Evolutionary conservation across 345 rosid species (phyloP), one percentile per base, ranked within the genome.

Genomic region (Rhizophora apiculata): DNA sequence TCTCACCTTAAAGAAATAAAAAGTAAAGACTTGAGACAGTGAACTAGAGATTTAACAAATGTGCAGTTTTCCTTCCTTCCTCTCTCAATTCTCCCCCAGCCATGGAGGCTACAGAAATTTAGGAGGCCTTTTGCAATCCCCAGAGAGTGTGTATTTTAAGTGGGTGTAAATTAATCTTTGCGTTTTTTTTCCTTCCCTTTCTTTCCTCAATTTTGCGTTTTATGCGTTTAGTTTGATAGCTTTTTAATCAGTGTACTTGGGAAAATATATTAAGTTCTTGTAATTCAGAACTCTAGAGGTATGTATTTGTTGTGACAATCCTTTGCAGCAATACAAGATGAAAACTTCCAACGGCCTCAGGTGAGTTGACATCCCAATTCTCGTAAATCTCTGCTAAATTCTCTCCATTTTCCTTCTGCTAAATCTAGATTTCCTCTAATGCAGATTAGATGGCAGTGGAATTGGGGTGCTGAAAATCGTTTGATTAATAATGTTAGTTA

Each of bases 91-190:
- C 16, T 26, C 49, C 31, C 74, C 60, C 64, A 64, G 29, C 21
- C 79, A 75, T 80, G 85, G 84, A 81, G 70, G 79, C 80, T 65
- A 76, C 85, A 65, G 85, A 79, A 79, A 74, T 81, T 61, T 81
- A 65, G 82, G 67, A 69, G 30, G 46, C 72, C 31, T 72, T 78
- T 68, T 15, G 6, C 69, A 60, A 21, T 76, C 54, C 77, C 78
- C 56, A 64, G 68, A 66, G 54, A 36, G 56, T 9, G 36, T 48
- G 31, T 54, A 39, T 16, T 5, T 24, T 21, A 22, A 13, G 59
- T 55, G 30, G 15, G 24, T 22, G 15, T 9, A 22, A 55, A 55
- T 8, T 55, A 55, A 8, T 55, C 15, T 24, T 26, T 32, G n/a
- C n/a, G n/a, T n/a, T 59, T 62, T 52, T 6, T 6, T 0, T 52